A percentile compares a stretch with the other conserved stretches of the same genome.
Evolutionary conservation across 2,329 filamentous ascomycete species (phyloP).

Genomic region (Aspergillus viridinutans): DNA sequence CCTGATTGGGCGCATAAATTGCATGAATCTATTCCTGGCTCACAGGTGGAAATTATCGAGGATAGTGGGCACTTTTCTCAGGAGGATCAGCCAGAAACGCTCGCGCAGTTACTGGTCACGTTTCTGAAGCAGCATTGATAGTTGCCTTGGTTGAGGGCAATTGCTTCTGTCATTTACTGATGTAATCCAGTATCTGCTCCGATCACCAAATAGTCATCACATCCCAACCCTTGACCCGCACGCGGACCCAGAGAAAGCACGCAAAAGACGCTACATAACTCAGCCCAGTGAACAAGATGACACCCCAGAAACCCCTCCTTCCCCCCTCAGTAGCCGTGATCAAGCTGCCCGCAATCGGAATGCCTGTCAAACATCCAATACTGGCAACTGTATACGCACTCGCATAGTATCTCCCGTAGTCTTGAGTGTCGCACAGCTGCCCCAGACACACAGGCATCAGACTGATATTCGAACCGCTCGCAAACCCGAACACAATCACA

Average conservation of each 20-base stretch:
- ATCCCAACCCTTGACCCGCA: slow-evolving; percentile 16
- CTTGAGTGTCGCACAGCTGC: slow-evolving; percentile 41
- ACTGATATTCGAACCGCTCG: slow-evolving; percentile 33
- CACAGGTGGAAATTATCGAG: slow-evolving; percentile 23
- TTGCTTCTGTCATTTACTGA: too few relatives aligned
- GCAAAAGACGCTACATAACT: slow-evolving; percentile 15
- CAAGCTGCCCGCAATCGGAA: slow-evolving; percentile 17
- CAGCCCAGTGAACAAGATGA: slow-evolving; percentile 15
- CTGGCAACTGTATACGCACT: slow-evolving; percentile 27
- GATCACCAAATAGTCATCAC: slow-evolving; percentile 9
- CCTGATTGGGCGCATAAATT: slow-evolving; percentile 31
- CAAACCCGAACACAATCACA: slow-evolving; percentile 31
- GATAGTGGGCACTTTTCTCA: slow-evolving; percentile 28
- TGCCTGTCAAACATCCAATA: slow-evolving; percentile 19
- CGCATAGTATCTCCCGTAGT: slow-evolving; percentile 39
- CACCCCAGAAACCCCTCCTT: slow-evolving; percentile 12
- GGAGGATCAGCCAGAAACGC: slow-evolving; percentile 25
- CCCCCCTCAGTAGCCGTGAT: slow-evolving; percentile 10
- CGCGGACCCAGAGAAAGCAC: slow-evolving; percentile 16
- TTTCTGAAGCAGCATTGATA: neutral
- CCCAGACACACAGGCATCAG: slow-evolving; percentile 43
- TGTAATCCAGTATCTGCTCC: too few relatives aligned
- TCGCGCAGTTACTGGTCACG: neutral
- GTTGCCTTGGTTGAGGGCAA: too few relatives aligned
- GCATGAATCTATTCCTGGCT: slow-evolving; percentile 26